A percentile compares a stretch with the other conserved stretches of the same genome.
Conservation (phyloP, 495 filamentous ascomycete genomes). For the Penicillium canescens region DNA sequence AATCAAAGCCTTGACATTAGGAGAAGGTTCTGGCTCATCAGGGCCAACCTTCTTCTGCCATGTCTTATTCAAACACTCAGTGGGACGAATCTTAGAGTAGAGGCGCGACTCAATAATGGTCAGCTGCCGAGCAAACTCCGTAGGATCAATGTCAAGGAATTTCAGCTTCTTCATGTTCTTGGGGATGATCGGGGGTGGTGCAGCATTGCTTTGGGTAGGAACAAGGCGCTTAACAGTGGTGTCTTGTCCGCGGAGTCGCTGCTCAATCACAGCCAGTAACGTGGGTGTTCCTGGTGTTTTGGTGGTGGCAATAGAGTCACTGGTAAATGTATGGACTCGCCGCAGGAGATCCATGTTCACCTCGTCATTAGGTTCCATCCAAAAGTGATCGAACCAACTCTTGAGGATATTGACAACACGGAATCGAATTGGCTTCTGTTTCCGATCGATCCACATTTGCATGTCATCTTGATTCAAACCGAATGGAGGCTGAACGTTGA, state of each 20-base stretch:
- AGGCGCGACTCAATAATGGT: constrained; percentile 95
- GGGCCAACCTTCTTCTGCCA: constrained; percentile 92
- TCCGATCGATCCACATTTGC: constrained; percentile 86
- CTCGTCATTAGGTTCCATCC: constrained; percentile 93
- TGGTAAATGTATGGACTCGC: constrained; percentile 86
- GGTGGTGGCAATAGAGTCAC: constrained; percentile 86
- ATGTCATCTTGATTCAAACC: constrained; percentile 74
- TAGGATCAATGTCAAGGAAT: constrained; percentile 94
- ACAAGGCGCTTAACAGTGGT: constrained; percentile 83
- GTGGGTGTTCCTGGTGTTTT: constrained; percentile 84
- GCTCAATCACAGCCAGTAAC: constrained; percentile 81
- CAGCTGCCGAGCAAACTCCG: constrained; percentile 92
- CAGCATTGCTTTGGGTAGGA: constrained; percentile 74
- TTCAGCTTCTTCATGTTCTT: constrained; percentile 99
- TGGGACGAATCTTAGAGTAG: constrained; percentile 92
- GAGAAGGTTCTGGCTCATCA: constrained; percentile 82
- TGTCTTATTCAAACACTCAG: constrained; percentile 95
- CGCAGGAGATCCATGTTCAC: constrained; percentile 81
- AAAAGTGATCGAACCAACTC: constrained; percentile 96
- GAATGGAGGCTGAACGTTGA: constrained; percentile 89
- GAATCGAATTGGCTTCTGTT: constrained; percentile 94
- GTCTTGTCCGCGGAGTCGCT: constrained; percentile 83
- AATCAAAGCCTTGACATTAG: constrained; percentile 94
- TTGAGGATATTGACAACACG: constrained; percentile 96
- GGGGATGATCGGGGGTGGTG: constrained; percentile 86